phyloP scores from a whole-genome alignment of 2,329 filamentous ascomycete species.

The Xylariaceae sp. region DNA sequence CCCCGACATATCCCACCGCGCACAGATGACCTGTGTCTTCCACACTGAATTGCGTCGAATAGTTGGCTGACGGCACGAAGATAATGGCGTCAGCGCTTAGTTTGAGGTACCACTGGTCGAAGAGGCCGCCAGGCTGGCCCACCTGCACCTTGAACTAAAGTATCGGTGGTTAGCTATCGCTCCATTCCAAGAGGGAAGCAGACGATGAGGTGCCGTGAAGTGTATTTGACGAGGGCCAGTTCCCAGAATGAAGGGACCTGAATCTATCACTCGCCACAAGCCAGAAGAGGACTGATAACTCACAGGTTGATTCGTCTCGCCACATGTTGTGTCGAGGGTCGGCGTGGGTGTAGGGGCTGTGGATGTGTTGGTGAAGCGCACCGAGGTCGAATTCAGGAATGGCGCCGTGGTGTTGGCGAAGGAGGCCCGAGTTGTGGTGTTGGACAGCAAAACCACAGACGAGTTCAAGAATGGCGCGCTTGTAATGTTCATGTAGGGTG shows the following conservation, averaged over 20 bases:
- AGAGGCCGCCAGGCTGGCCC: constrained; percentile 23
- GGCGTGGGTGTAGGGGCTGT: constrained; percentile 5
- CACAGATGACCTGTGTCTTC: constrained; percentile 24
- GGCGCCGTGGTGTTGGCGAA: background rate
- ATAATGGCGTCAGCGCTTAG: constrained; percentile 24
- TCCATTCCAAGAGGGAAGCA: too few species aligned
- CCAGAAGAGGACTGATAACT: too few species aligned
- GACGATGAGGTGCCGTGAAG: too few species aligned
- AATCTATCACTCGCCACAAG: too few species aligned
- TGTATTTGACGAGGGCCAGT: too few species aligned
- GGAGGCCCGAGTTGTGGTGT: background rate
- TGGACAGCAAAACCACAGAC: background rate
- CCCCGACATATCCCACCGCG: constrained; percentile 18
- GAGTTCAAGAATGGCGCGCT: constrained; percentile 5
- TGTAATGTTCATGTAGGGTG: background rate
- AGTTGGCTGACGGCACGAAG: constrained; percentile 19
- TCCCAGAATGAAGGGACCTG: too few species aligned
- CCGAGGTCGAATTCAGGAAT: background rate
- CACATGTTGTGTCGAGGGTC: constrained; percentile 2
- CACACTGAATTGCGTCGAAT: constrained; percentile 20
- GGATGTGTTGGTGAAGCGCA: constrained; percentile 2
- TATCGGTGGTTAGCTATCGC: too few species aligned
- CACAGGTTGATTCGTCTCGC: constrained; percentile 5
- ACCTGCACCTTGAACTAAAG: constrained; percentile 24
- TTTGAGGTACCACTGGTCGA: constrained; percentile 26